These are phyloP conservation scores for Zostera marina DNA, from an alignment of 116 monocot genomes.

Conservation along the genomic window DNA sequence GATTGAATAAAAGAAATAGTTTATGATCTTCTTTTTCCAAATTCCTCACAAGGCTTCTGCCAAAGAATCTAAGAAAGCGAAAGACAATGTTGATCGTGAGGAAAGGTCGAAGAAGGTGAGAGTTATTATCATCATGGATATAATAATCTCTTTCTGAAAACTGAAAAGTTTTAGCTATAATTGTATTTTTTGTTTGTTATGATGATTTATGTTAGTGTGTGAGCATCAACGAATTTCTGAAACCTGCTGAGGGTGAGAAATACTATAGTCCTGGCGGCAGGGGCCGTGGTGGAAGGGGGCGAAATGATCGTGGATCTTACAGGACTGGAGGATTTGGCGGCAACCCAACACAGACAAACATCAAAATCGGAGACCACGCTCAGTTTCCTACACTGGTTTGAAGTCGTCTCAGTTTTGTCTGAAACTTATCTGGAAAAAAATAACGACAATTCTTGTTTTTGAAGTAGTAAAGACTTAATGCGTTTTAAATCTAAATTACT, in stretches of 20 bases:
- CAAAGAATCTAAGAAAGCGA: slow-evolving; percentile 8
- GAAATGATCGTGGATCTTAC: slow-evolving; percentile 7
- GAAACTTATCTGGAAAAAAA: too few relatives aligned
- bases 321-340: slow-evolving; percentile 2
- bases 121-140: background rate
- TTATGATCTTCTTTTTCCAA: background rate
- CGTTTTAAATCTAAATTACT: too few relatives aligned
- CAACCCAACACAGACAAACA: background rate
- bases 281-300: slow-evolving; percentile 14
- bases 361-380: slow-evolving; percentile 20
- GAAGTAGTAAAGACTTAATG: too few relatives aligned
- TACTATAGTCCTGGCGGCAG: slow-evolving; percentile 11
- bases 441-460: too few relatives aligned
- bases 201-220: slow-evolving; percentile 11
- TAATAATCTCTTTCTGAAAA: background rate
- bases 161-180: too few relatives aligned
- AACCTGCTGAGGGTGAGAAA: slow-evolving; percentile 30
- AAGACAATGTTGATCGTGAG: slow-evolving; percentile 13
- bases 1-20: background rate
- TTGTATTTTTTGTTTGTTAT: too few relatives aligned
- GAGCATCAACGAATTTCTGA: slow-evolving; percentile 33
- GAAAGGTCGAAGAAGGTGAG: slow-evolving; percentile 16
- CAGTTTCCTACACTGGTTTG: slow-evolving; percentile 25
- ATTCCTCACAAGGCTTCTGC: slow-evolving; percentile 8
- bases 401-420: too few relatives aligned